Conservation (phyloP, 305 asterid species). For the Petunia hybrid region DNA sequence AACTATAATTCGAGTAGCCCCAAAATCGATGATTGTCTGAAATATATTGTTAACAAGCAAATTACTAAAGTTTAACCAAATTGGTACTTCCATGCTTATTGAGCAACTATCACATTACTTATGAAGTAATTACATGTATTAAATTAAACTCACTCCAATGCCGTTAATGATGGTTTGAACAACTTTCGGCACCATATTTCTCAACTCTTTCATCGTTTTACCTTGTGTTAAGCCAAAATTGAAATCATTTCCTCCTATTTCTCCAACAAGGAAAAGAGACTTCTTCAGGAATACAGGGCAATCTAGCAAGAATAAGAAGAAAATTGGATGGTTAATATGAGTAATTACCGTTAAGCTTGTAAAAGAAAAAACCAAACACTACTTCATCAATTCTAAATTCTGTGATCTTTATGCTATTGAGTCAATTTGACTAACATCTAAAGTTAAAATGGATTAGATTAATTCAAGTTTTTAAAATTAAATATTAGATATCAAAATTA, state of each 20-base stretch:
- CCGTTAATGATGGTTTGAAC: constrained; percentile 28
- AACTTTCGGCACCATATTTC: constrained; percentile 26
- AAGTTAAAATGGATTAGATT: too few relatives aligned
- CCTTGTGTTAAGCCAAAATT: constrained; percentile 31
- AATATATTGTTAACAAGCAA: not conserved
- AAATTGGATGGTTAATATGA: not conserved
- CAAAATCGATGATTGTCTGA: constrained; percentile 39
- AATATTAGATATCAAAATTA: too few relatives aligned
- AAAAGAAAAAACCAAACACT: too few relatives aligned
- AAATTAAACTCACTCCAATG: constrained; percentile 9
- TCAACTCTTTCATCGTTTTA: constrained; percentile 24
- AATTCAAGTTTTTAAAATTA: too few relatives aligned
- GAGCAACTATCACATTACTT: too few relatives aligned
- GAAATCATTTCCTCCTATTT: constrained; percentile 39
- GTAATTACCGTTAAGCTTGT: too few relatives aligned
- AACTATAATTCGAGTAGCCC: constrained; percentile 37
- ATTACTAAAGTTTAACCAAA: not conserved
- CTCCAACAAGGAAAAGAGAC: constrained; percentile 41
- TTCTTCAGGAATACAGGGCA: constrained; percentile 7
- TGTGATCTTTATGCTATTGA: too few relatives aligned
- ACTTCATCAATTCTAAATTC: too few relatives aligned
- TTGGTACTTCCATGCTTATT: too few relatives aligned
- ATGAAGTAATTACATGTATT: not conserved
- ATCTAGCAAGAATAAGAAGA: not conserved
- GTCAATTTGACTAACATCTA: too few relatives aligned